These are phyloP conservation scores for Trametes meyenii DNA, from an alignment of 768 basidiomycete genomes.

Conservation along the genomic window DNA sequence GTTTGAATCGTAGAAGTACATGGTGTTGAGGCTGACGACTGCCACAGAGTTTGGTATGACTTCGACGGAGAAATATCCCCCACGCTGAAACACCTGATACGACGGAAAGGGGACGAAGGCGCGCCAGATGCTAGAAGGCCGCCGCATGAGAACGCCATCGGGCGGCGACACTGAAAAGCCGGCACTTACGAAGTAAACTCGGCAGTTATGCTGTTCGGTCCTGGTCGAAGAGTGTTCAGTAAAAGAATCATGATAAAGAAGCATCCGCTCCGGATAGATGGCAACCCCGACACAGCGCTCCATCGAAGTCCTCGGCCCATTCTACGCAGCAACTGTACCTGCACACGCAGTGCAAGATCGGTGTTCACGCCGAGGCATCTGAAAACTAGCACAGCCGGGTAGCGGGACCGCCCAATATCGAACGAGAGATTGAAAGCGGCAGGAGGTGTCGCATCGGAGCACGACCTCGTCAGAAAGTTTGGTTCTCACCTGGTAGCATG, in stretches of 20 bases:
- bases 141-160: conserved; percentile 10
- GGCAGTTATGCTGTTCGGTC: conserved; percentile 69
- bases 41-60: conserved; percentile 77
- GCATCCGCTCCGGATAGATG: no score
- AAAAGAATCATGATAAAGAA: neutral
- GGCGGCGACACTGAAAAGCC: neutral
- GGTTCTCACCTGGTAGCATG: conserved; percentile 55
- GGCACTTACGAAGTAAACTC: conserved; percentile 66
- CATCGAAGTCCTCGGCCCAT: no score
- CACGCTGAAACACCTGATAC: conserved; percentile 81
- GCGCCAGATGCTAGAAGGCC: conserved; percentile 67
- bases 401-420: no score
- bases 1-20: conserved; percentile 91
- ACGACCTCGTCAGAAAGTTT: neutral
- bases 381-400: no score
- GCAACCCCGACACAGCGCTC: no score
- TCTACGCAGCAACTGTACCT: no score
- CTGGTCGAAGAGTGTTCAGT: conserved; percentile 34
- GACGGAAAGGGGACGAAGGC: conserved; percentile 78
- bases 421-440: conserved; percentile 1
- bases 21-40: conserved; percentile 84
- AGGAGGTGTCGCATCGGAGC: neutral
- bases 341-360: no score
- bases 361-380: no score
- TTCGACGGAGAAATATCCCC: conserved; percentile 83